Evolutionary conservation across 768 basidiomycete species (phyloP).

Genomic region (Tricholoma saponaceum): DNA sequence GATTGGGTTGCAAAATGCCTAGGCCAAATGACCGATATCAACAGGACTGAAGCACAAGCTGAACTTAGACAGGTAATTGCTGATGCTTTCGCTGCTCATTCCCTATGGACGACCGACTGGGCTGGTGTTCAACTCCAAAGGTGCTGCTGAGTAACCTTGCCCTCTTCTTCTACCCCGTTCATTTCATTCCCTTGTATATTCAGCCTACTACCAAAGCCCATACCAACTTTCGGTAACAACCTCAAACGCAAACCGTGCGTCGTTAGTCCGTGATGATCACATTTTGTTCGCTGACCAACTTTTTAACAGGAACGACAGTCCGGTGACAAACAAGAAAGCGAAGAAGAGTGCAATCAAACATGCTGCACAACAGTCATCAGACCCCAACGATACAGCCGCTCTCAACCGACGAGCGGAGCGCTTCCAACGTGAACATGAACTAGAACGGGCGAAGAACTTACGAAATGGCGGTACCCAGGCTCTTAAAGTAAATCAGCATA

Average conservation of each 20-base stretch:
- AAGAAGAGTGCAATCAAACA: conserved; percentile 57
- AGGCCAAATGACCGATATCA: conserved; percentile 85
- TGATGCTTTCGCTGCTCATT: conserved; percentile 80
- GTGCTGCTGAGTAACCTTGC: conserved; percentile 36
- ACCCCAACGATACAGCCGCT: conserved; percentile 64
- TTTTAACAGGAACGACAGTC: conserved; percentile 33
- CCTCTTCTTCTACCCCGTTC: conserved; percentile 1
- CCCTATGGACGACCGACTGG: conserved; percentile 96
- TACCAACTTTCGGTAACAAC: conserved; percentile 38
- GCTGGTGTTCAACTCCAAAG: conserved; percentile 79
- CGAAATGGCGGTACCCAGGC: conserved; percentile 27
- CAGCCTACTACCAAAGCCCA: conserved; percentile 53
- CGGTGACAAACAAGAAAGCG: conserved; percentile 44
- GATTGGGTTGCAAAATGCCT: conserved; percentile 95
- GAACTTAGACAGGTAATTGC: conserved; percentile 97
- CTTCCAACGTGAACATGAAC: conserved; percentile 86
- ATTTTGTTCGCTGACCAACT: conserved; percentile 1
- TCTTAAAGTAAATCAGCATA: conserved; percentile 44
- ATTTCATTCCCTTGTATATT: conserved; percentile 5
- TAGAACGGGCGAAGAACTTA: conserved; percentile 66
- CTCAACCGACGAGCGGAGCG: conserved; percentile 78
- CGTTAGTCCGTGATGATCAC: background rate
- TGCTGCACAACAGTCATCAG: conserved; percentile 36
- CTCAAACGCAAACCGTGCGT: conserved; percentile 73
- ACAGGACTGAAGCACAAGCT: conserved; percentile 82